Percentiles rank a stretch among this genome's conserved stretches.
These are phyloP conservation scores for Ophiostoma montium DNA, from an alignment of 2,329 filamentous ascomycete species.

Conservation along the genomic window DNA sequence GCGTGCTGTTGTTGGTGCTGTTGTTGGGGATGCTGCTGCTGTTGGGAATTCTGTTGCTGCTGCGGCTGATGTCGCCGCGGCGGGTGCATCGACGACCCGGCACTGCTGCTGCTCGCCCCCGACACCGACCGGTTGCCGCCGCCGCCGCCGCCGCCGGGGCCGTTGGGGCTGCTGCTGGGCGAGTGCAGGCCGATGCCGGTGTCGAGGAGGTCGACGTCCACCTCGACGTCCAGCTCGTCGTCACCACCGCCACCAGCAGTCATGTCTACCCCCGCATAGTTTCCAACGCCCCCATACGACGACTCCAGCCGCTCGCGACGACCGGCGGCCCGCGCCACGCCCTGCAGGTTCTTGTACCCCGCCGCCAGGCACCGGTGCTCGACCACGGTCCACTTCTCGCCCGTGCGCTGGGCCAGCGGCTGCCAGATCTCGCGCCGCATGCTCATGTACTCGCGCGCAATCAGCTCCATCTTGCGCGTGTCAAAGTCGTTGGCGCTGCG, in stretches of 20 bases:
- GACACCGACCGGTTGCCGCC: slow-evolving; percentile 18
- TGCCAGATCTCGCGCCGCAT: slow-evolving; percentile 74
- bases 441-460: slow-evolving; percentile 67
- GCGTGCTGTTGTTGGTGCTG: slow-evolving; percentile 6
- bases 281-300: slow-evolving; percentile 16
- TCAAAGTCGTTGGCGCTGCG: slow-evolving; percentile 67
- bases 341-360: slow-evolving; percentile 67
- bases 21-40: not conserved
- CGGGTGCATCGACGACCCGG: not conserved
- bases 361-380: slow-evolving; percentile 68
- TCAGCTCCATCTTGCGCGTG: slow-evolving; percentile 54
- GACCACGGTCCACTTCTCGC: slow-evolving; percentile 70
- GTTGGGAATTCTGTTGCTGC: too few relatives aligned
- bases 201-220: slow-evolving; percentile 36
- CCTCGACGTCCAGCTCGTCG: slow-evolving; percentile 54
- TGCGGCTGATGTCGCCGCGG: not conserved
- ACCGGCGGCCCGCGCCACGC: slow-evolving; percentile 49
- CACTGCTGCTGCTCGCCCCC: slow-evolving; percentile 15
- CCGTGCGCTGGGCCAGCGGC: slow-evolving; percentile 53
- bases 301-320: slow-evolving; percentile 49
- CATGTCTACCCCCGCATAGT: too few relatives aligned
- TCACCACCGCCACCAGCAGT: slow-evolving; percentile 31
- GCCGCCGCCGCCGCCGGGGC: slow-evolving; percentile 14
- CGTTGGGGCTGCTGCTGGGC: slow-evolving; percentile 22
- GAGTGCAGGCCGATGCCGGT: slow-evolving; percentile 23